These are phyloP conservation scores for Phytophthora rubi DNA, from an alignment of 352 stramenopile species.

Conservation along the genomic window DNA sequence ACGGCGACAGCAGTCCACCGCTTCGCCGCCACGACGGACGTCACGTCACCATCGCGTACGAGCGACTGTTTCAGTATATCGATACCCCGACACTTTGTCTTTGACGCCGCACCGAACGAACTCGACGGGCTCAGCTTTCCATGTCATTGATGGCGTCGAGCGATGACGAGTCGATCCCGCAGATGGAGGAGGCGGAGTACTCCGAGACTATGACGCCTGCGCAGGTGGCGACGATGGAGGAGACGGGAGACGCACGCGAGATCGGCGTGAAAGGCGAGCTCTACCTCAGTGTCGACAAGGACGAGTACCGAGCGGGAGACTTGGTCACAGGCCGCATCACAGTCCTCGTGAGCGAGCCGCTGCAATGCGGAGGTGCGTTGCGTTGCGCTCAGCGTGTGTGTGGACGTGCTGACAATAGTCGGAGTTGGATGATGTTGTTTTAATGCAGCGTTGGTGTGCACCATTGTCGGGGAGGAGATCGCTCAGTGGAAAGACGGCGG, in stretches of 20 bases:
- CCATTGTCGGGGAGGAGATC: slow-evolving; percentile 67
- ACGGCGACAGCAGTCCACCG: slow-evolving; percentile 12
- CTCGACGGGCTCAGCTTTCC: slow-evolving; percentile 18
- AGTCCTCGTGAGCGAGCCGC: slow-evolving; percentile 61
- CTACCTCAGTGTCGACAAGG: slow-evolving; percentile 62
- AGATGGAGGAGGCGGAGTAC: slow-evolving; percentile 27
- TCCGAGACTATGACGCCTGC: slow-evolving; percentile 23
- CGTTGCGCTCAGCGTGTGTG: too few species aligned
- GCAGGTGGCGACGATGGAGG: slow-evolving; percentile 7
- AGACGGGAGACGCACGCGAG: slow-evolving; percentile 31
- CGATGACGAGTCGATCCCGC: slow-evolving; percentile 22
- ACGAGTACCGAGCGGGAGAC: slow-evolving; percentile 65
- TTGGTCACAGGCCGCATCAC: slow-evolving; percentile 59
- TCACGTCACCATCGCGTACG: slow-evolving; percentile 24
- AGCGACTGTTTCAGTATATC: slow-evolving; percentile 16
- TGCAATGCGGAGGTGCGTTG: slow-evolving; percentile 60
- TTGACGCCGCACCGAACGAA: slow-evolving; percentile 13
- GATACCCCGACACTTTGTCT: neutral
- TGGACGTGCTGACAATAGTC: too few species aligned
- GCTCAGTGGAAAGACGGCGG: slow-evolving; percentile 66
- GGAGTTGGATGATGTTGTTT: neutral
- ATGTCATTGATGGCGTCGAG: slow-evolving; percentile 12
- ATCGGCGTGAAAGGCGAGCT: slow-evolving; percentile 73
- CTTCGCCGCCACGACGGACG: slow-evolving; percentile 11
- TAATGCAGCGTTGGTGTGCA: slow-evolving; percentile 58